Conservation (phyloP, 805 yeast species). For the Hanseniaspora valbyensis region DNA sequence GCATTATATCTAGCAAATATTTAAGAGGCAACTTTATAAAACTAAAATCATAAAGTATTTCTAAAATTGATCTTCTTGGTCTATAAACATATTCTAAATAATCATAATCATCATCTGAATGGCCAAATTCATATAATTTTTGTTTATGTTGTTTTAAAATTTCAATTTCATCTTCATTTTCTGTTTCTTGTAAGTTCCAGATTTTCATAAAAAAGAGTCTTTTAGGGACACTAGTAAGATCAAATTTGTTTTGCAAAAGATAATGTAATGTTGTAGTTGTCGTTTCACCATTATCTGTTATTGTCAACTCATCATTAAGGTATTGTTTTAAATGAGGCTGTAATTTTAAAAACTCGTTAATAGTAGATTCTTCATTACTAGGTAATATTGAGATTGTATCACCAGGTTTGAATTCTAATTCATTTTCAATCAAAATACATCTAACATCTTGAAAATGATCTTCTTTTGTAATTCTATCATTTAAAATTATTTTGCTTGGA, state of each 20-base stretch:
- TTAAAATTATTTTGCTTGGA: conserved; percentile 39
- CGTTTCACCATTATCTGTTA: conserved; percentile 18
- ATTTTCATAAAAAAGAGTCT: conserved; percentile 65
- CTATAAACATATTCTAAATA: conserved; percentile 84
- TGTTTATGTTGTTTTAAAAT: conserved; percentile 46
- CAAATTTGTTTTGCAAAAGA: conserved; percentile 67
- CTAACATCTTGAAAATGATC: conserved; percentile 90
- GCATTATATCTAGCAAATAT: conserved; percentile 66
- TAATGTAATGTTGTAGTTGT: conserved; percentile 57
- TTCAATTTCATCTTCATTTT: conserved; percentile 30
- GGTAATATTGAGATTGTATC: conserved; percentile 76
- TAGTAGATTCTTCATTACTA: conserved; percentile 51
- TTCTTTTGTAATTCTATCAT: conserved; percentile 50
- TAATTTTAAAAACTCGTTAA: conserved; percentile 48
- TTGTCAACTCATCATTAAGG: conserved; percentile 39
- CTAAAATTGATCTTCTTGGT: conserved; percentile 79
- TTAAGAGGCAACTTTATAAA: conserved; percentile 65
- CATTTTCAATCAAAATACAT: conserved; percentile 37
- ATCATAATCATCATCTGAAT: conserved; percentile 65
- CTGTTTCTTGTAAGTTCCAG: conserved; percentile 47
- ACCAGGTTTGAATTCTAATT: conserved; percentile 49
- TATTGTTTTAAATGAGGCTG: conserved; percentile 60
- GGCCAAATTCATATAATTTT: conserved; percentile 63
- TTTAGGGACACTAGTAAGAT: conserved; percentile 71
- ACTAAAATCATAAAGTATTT: conserved; percentile 71